Percentiles rank a stretch among this genome's conserved stretches.
Evolutionary conservation across 2,329 filamentous ascomycete genomes (phyloP).

Genomic region (Venturia oleaginea): DNA sequence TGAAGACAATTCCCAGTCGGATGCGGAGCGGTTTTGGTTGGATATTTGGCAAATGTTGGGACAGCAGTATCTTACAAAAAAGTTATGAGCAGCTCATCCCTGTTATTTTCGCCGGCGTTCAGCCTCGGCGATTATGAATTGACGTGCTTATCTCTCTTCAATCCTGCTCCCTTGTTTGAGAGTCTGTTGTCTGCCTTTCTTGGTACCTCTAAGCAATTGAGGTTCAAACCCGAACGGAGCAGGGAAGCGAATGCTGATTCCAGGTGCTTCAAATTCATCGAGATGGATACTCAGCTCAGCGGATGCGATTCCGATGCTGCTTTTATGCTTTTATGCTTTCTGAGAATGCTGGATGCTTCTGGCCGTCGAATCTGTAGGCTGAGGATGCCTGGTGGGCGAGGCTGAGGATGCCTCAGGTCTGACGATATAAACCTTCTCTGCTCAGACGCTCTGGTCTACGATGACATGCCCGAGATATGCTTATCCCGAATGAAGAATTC

Average conservation of each 20-base stretch:
- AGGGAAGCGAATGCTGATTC: too few species aligned
- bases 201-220: too few species aligned
- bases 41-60: background rate
- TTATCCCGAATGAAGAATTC: too few species aligned
- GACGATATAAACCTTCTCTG: too few species aligned
- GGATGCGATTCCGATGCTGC: background rate
- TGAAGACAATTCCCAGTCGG: background rate
- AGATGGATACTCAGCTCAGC: background rate
- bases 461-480: too few species aligned
- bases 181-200: too few species aligned
- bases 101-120: background rate
- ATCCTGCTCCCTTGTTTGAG: too few species aligned
- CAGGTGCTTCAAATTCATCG: background rate
- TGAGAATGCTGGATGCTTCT: background rate
- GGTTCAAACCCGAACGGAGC: too few species aligned
- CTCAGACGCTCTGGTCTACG: too few species aligned
- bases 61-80: background rate
- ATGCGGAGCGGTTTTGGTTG: background rate
- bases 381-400: background rate
- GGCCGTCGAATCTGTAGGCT: background rate
- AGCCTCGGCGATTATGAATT: background rate
- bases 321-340: background rate
- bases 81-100: conserved; percentile 3
- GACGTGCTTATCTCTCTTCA: too few species aligned
- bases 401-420: background rate